A percentile compares a stretch with the other conserved stretches of the same genome.
Conservation (phyloP, 2,329 filamentous ascomycete species). For the Diaporthe citrichinensis region DNA sequence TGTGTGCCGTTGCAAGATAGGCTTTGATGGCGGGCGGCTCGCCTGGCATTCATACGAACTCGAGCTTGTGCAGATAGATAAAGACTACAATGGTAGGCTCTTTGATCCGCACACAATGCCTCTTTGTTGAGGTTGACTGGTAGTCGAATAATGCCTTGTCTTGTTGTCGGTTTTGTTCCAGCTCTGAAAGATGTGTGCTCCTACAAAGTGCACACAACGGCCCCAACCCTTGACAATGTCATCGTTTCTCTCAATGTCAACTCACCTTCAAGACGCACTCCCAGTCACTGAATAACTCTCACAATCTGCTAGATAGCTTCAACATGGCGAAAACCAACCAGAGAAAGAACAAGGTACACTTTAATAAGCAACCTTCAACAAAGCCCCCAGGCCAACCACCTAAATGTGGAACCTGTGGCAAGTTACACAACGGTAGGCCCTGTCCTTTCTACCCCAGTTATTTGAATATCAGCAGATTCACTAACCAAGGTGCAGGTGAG, state of each 20-base stretch:
- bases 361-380: background rate
- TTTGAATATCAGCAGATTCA: background rate
- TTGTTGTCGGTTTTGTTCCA: background rate
- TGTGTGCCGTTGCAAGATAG: background rate
- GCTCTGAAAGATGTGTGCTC: background rate
- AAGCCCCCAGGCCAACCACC: background rate
- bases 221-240: background rate
- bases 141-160: constrained; percentile 2
- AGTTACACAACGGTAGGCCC: background rate
- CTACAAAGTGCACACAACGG: background rate
- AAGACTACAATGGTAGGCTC: background rate
- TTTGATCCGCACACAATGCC: background rate
- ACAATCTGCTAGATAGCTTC: background rate
- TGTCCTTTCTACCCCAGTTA: background rate
- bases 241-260: background rate
- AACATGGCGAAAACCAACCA: constrained; percentile 4
- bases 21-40: background rate
- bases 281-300: background rate
- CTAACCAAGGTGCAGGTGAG: background rate
- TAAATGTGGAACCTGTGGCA: background rate
- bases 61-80: background rate
- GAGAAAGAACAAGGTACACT: background rate
- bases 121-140: background rate
- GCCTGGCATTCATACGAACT: background rate
- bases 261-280: background rate